Evolutionary conservation across 1,284 basidiomycete genomes (phyloP).

Genomic region (Austroboletus novae-zelandiae): DNA sequence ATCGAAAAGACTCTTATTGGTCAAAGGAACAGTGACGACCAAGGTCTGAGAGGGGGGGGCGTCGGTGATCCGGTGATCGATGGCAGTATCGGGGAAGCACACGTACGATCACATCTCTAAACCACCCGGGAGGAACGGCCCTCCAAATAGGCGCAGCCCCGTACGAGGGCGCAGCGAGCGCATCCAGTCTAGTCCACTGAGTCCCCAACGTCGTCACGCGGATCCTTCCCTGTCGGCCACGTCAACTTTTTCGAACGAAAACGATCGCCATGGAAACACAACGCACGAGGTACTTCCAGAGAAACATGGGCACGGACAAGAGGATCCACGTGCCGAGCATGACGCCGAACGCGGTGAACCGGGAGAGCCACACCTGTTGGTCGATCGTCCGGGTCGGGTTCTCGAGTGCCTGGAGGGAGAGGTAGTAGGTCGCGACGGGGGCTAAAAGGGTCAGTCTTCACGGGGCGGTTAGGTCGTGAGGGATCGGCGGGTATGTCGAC

Average conservation of each 20-base stretch:
- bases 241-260: too few relatives aligned
- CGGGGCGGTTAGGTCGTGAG: neutral
- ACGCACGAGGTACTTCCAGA: constrained; percentile 51
- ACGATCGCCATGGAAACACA: neutral
- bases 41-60: constrained; percentile 35
- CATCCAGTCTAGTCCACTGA: constrained; percentile 46
- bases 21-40: constrained; percentile 39
- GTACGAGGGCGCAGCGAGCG: constrained; percentile 25
- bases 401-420: constrained; percentile 30
- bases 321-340: constrained; percentile 40
- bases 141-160: constrained; percentile 43
- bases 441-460: constrained; percentile 40
- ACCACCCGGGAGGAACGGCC: constrained; percentile 43
- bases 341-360: constrained; percentile 37
- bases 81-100: neutral
- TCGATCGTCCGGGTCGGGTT: constrained; percentile 7
- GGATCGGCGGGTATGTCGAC: constrained; percentile 13
- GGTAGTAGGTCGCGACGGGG: constrained; percentile 41
- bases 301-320: constrained; percentile 42
- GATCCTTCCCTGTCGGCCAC: constrained; percentile 40
- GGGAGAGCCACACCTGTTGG: constrained; percentile 35
- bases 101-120: constrained; percentile 41
- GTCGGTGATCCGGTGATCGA: neutral
- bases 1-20: constrained; percentile 39
- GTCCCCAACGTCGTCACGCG: constrained; percentile 40